These are phyloP conservation scores for Cornus suecica DNA, from an alignment of 148 eudicot genomes.

Conservation along the genomic window DNA sequence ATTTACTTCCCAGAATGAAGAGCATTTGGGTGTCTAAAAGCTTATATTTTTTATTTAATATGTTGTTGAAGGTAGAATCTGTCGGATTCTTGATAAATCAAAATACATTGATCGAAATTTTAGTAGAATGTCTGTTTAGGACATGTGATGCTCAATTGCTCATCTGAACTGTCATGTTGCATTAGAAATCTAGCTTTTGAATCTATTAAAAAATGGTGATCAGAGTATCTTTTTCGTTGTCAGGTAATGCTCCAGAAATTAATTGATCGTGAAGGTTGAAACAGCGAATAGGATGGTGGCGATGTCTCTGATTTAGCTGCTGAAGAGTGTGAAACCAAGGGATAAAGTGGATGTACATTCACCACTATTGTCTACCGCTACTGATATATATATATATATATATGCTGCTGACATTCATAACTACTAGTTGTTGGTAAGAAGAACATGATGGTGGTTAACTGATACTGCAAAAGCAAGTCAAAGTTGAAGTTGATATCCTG, in stretches of 20 bases:
- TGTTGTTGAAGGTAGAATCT: background rate
- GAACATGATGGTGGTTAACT: too few species aligned
- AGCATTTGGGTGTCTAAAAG: background rate
- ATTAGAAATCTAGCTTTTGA: background rate
- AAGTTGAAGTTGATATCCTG: too few species aligned
- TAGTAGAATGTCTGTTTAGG: background rate
- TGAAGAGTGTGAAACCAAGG: background rate
- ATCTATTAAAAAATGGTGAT: slow-evolving; percentile 12
- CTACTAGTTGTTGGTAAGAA: too few species aligned
- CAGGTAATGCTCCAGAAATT: slow-evolving; percentile 63
- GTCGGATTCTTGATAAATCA: background rate
- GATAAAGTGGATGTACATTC: too few species aligned
- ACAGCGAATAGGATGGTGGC: slow-evolving; percentile 8
- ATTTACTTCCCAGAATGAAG: slow-evolving; percentile 22
- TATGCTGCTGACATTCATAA: too few species aligned
- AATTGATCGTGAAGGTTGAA: slow-evolving; percentile 42
- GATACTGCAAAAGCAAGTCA: too few species aligned
- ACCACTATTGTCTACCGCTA: too few species aligned
- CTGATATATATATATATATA: too few species aligned
- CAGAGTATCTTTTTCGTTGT: slow-evolving; percentile 7
- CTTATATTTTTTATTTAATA: too few species aligned
- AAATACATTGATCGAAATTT: background rate
- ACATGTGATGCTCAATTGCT: background rate
- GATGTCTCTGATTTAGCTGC: background rate
- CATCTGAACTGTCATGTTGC: background rate